These are phyloP conservation scores for Fusarium ambrosium DNA, from an alignment of 2,329 filamentous ascomycete genomes.

Conservation along the genomic window DNA sequence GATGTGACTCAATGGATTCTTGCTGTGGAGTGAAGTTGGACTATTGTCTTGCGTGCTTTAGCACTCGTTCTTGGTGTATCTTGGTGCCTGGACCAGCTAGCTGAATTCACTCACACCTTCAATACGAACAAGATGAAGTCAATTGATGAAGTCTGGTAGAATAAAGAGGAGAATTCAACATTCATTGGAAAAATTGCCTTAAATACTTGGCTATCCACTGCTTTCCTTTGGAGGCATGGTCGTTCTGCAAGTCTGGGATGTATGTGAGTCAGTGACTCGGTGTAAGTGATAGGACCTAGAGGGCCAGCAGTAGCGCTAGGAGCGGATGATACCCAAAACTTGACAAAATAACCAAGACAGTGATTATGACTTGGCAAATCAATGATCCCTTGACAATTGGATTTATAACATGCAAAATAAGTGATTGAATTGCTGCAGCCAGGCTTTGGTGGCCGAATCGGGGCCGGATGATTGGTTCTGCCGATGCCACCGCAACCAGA, in stretches of 20 bases:
- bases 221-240: constrained; percentile 17
- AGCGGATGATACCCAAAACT: not conserved
- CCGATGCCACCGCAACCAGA: not conserved
- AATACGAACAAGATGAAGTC: not conserved
- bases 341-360: not conserved
- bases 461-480: constrained; percentile 15
- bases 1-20: not conserved
- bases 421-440: not conserved
- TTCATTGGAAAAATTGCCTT: not conserved
- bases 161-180: not conserved
- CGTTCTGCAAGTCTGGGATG: not conserved
- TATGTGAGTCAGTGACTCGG: constrained; percentile 6
- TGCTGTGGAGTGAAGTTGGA: not conserved
- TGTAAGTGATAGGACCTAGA: not conserved
- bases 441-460: not conserved
- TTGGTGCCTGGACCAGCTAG: not conserved
- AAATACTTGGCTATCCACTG: constrained; percentile 2
- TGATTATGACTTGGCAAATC: not conserved
- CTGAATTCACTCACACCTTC: not conserved
- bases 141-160: not conserved
- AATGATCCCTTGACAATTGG: not conserved
- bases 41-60: not conserved
- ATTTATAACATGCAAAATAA: not conserved
- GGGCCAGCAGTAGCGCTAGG: not conserved
- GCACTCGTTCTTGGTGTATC: not conserved